phyloP scores from a whole-genome alignment of 495 filamentous ascomycete species.

The Penicillium ochrochloron region DNA sequence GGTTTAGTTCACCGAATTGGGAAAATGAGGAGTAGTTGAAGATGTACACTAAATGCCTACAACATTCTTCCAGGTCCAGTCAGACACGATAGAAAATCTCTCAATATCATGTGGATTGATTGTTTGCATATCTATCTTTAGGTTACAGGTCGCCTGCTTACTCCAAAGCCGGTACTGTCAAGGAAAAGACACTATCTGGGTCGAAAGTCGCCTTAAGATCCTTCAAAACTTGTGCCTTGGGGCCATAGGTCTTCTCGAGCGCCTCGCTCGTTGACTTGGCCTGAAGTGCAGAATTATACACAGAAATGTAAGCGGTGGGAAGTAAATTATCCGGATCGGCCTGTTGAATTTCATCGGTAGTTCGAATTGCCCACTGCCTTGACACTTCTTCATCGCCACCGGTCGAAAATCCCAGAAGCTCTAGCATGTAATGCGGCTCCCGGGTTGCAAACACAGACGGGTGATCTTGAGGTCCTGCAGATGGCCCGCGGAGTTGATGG shows the following conservation, averaged over 20 bases:
- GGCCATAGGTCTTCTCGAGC: conserved; percentile 31
- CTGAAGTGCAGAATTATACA: conserved; percentile 21
- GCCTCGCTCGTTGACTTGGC: not conserved
- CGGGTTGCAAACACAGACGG: conserved; percentile 37
- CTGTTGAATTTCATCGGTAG: conserved; percentile 23
- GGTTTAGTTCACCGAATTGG: not conserved
- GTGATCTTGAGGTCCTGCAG: conserved; percentile 14
- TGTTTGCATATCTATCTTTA: not conserved
- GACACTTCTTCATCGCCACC: conserved; percentile 6
- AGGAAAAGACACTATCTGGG: conserved; percentile 36
- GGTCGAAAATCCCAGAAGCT: conserved; percentile 32
- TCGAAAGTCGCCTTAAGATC: conserved; percentile 39
- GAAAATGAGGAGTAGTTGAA: not conserved
- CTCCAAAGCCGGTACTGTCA: conserved; percentile 32
- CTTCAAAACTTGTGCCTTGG: conserved; percentile 20
- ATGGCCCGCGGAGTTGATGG: conserved; percentile 37
- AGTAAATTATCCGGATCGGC: conserved; percentile 29
- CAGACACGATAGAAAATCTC: not conserved
- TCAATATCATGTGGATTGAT: not conserved
- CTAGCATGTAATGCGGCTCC: conserved; percentile 45
- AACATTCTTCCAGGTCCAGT: not conserved
- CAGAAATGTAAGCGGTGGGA: conserved; percentile 35
- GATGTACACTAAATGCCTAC: not conserved
- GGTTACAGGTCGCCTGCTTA: not conserved
- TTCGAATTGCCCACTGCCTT: conserved; percentile 32